Percentiles rank a stretch among this genome's conserved stretches.
Evolutionary conservation across 306 rosid genomes (phyloP).

Genomic region (Glycine soja): DNA sequence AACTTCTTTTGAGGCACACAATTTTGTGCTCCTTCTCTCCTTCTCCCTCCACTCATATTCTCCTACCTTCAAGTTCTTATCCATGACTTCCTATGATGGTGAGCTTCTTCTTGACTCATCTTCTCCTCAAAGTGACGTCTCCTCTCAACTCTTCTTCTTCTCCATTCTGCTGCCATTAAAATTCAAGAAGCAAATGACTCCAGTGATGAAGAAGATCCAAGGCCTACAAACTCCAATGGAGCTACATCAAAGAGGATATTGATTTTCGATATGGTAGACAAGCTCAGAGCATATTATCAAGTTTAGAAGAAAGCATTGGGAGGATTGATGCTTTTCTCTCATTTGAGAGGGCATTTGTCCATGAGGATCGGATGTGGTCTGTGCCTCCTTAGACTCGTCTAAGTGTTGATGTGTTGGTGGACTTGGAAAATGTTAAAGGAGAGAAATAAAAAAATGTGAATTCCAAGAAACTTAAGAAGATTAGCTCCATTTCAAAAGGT

Average conservation of each 20-base stretch:
- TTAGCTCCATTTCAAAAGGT: conserved; percentile 82
- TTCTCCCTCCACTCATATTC: too few species aligned
- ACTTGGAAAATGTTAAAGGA: conserved; percentile 79
- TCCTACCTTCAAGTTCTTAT: too few species aligned
- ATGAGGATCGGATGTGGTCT: conserved; percentile 89
- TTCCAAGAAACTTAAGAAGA: conserved; percentile 71
- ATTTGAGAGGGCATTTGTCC: conserved; percentile 77
- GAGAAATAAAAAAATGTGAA: conserved; percentile 63
- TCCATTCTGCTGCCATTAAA: too few species aligned
- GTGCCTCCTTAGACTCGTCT: conserved; percentile 67
- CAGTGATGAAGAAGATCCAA: too few species aligned
- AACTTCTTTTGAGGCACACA: too few species aligned
- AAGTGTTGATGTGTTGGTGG: conserved; percentile 70
- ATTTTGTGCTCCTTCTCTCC: too few species aligned
- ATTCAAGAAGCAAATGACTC: too few species aligned
- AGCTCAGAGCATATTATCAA: conserved; percentile 83
- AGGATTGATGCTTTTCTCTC: conserved; percentile 91
- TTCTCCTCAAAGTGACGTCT: too few species aligned
- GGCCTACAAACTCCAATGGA: too few species aligned
- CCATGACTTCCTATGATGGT: too few species aligned
- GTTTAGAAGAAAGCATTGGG: conserved; percentile 92
- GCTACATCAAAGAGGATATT: conserved; percentile 74
- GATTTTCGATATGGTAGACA: conserved; percentile 74
- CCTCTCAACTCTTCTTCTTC: too few species aligned
- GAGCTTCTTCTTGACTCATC: too few species aligned